Evolutionary conservation across 169 alveolate species (phyloP).

Genomic region (Eimeria praecox): DNA sequence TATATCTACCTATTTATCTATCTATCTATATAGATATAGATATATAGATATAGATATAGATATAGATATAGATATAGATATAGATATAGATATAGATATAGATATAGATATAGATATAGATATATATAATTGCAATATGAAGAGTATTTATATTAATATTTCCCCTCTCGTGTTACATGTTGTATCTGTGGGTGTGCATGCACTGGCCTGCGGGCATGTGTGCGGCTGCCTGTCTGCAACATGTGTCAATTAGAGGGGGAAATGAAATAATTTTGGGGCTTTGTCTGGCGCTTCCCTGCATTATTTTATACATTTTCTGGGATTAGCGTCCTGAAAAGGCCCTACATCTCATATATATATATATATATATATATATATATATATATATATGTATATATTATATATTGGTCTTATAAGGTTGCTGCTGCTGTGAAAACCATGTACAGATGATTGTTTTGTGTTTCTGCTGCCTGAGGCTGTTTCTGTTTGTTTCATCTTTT

Average conservation of each 20-base stretch:
- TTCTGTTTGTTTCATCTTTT: no score
- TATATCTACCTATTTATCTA: no score
- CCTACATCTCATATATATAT: no score
- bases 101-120: not conserved
- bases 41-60: no score
- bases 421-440: no score
- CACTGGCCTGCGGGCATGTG: slow-evolving; percentile 33
- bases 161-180: slow-evolving; percentile 34
- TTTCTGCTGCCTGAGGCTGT: not conserved
- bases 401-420: no score
- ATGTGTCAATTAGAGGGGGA: slow-evolving; percentile 20
- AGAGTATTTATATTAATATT: not conserved
- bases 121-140: not conserved
- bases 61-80: no score
- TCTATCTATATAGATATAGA: no score
- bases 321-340: not conserved
- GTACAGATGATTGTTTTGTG: no score
- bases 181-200: not conserved
- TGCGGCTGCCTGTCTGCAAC: not conserved
- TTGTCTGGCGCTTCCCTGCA: not conserved
- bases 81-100: no score
- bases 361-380: no score
- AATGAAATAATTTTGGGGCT: not conserved
- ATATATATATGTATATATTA: no score
- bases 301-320: not conserved